phyloP scores from a whole-genome alignment of 1,139 yeast species.

The Suzukiozyma palmioleophila region DNA sequence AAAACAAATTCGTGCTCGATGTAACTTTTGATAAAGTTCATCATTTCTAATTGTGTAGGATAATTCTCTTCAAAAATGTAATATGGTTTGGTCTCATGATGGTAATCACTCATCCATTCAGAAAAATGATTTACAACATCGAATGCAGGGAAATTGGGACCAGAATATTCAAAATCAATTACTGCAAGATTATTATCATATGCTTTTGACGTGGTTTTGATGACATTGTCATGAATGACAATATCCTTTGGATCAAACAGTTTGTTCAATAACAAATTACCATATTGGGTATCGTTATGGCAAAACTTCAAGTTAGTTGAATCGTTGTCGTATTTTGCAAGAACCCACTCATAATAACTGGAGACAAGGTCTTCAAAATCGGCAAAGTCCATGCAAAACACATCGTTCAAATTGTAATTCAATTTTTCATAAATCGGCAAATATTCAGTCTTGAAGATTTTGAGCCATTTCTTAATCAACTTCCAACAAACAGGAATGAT shows the following conservation, averaged over 20 bases:
- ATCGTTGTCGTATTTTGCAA: conserved; percentile 44
- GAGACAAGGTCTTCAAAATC: conserved; percentile 44
- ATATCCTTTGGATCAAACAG: conserved; percentile 33
- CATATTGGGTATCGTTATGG: conserved; percentile 95
- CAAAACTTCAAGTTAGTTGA: conserved; percentile 64
- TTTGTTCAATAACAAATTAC: conserved; percentile 63
- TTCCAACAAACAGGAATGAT: conserved; percentile 60
- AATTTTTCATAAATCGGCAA: conserved; percentile 23
- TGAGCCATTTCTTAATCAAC: conserved; percentile 69
- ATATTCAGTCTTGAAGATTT: conserved; percentile 43
- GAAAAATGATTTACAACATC: conserved; percentile 87
- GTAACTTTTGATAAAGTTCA: conserved; percentile 71
- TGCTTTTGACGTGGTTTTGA: conserved; percentile 28
- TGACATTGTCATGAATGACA: conserved; percentile 27
- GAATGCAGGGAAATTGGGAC: conserved; percentile 86
- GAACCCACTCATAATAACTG: conserved; percentile 61
- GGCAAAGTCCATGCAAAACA: conserved; percentile 47
- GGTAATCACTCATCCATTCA: conserved; percentile 97
- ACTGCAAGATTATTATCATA: conserved; percentile 78
- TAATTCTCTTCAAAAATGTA: conserved; percentile 51
- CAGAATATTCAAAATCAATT: conserved; percentile 94
- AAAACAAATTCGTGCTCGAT: conserved; percentile 49
- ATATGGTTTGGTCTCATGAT: conserved; percentile 59
- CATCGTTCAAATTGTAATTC: conserved; percentile 29
- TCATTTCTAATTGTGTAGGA: conserved; percentile 65